phyloP scores from a whole-genome alignment of 2,329 filamentous ascomycete genomes.

The Chaetomium strumarium region DNA sequence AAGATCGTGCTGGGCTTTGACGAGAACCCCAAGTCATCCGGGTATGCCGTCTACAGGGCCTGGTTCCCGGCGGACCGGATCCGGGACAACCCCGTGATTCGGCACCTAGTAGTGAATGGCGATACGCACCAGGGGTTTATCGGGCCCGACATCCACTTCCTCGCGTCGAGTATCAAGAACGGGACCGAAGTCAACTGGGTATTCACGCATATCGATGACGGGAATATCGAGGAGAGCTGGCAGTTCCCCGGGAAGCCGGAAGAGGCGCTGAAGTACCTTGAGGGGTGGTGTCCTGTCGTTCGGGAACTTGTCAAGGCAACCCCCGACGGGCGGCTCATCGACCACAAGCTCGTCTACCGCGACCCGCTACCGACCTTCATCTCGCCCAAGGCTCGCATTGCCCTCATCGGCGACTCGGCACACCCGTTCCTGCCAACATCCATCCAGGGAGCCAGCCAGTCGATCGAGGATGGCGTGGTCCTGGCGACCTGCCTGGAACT shows the following conservation, averaged over 20 bases:
- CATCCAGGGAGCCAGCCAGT: constrained; percentile 36
- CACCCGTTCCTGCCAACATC: constrained; percentile 38
- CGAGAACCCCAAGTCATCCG: constrained; percentile 37
- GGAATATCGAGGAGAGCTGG: constrained; percentile 43
- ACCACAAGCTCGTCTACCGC: constrained; percentile 28
- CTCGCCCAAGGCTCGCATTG: constrained; percentile 31
- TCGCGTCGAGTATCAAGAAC: constrained; percentile 46
- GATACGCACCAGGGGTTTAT: constrained; percentile 48
- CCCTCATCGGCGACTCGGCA: constrained; percentile 37
- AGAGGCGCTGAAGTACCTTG: constrained; percentile 38
- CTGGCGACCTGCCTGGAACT: constrained; percentile 32
- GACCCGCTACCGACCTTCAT: constrained; percentile 32
- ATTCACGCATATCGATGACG: constrained; percentile 42
- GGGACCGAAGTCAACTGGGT: constrained; percentile 50
- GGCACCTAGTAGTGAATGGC: constrained; percentile 40
- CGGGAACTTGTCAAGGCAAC: constrained; percentile 35
- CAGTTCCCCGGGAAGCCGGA: constrained; percentile 38
- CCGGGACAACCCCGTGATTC: constrained; percentile 39
- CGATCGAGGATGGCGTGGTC: constrained; percentile 38
- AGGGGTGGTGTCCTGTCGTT: constrained; percentile 37
- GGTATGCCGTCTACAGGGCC: constrained; percentile 41
- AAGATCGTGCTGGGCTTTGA: constrained; percentile 42
- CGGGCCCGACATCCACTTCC: constrained; percentile 46
- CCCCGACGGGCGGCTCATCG: constrained; percentile 23
- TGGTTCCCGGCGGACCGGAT: constrained; percentile 41